Evolutionary conservation across 306 rosid genomes (phyloP), one percentile per base, ranked within the genome.

Genomic region (Nissolia schottii): DNA sequence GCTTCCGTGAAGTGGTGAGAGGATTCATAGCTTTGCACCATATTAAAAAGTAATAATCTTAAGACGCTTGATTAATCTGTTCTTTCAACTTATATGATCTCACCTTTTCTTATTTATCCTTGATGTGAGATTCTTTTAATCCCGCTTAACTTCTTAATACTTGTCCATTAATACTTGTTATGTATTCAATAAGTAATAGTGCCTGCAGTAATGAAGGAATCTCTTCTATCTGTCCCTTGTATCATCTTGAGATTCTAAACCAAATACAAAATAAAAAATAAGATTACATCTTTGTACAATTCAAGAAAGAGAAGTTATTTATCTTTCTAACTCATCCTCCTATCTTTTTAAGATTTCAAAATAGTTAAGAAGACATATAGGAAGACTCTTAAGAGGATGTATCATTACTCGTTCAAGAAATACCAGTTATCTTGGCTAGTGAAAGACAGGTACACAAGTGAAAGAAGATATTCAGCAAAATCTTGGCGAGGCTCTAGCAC

Each of bases 391-490:
- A n/a, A n/a, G n/a, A n/a, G n/a, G n/a, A n/a, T n/a, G n/a, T n/a
- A n/a, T n/a, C n/a, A n/a, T n/a, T n/a, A n/a, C n/a, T n/a, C n/a
- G n/a, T n/a, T n/a, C n/a, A n/a, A 60, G 73, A 59, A 68, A 50
- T 24, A 50, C 59, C 22, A 7, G 9, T 24, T 60, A 14, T 68
- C 11, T 37, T 19, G 29, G 57, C 64, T 27, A 23, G 20, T 38
- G 27, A 59, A 19, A 48, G 15, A 71, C 38, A 68, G 37, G 53
- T 40, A 31, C 51, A 55, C 35, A 37, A 13, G 16, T 12, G 10
- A n/a, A n/a, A n/a, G 58, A 57, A 50, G 35, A 56, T 50, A 15
- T 32, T 89, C 81, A 89, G 79, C 96, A 92, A 14, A 85, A 80
- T 83, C 87, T 87, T 38, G 90, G 92, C 12, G 80, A 62, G 58